Percentiles rank a stretch among this genome's conserved stretches.
Evolutionary conservation across 1,284 basidiomycete species (phyloP).

Genomic region (Caloboletus firmus): DNA sequence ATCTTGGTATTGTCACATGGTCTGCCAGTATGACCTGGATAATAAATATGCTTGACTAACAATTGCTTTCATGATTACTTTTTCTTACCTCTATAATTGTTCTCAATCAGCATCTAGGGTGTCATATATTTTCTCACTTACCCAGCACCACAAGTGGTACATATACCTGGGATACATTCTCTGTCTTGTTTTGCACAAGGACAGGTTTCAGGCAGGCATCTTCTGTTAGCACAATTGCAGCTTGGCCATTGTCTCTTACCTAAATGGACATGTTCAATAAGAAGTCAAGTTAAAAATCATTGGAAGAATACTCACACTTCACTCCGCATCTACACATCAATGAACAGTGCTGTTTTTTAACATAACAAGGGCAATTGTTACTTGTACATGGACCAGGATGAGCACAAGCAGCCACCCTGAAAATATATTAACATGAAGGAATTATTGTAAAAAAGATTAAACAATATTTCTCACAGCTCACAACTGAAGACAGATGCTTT

Average conservation of each 20-base stretch:
- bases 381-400: slow-evolving; percentile 42
- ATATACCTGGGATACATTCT: slow-evolving; percentile 34
- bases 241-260: slow-evolving; percentile 30
- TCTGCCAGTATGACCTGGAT: slow-evolving; percentile 16
- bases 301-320: slow-evolving; percentile 33
- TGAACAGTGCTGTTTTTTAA: slow-evolving; percentile 36
- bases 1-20: slow-evolving; percentile 30
- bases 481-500: accelerated
- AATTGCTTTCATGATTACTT: neutral
- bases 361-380: slow-evolving; percentile 36
- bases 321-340: slow-evolving; percentile 41
- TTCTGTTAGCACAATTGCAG: slow-evolving; percentile 23
- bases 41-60: neutral
- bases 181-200: slow-evolving; percentile 14
- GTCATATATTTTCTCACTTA: slow-evolving; percentile 6
- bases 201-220: slow-evolving; percentile 15
- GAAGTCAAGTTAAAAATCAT: no score
- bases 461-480: slow-evolving; percentile 13
- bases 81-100: slow-evolving; percentile 24
- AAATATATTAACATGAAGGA: neutral
- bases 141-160: slow-evolving; percentile 28
- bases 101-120: neutral
- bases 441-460: neutral
- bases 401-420: slow-evolving; percentile 38
- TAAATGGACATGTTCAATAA: neutral